Percentiles rank a stretch among this genome's conserved stretches.
Evolutionary conservation across 2,329 filamentous ascomycete species (phyloP).

Genomic region (Sclerotiophoma versabilis): DNA sequence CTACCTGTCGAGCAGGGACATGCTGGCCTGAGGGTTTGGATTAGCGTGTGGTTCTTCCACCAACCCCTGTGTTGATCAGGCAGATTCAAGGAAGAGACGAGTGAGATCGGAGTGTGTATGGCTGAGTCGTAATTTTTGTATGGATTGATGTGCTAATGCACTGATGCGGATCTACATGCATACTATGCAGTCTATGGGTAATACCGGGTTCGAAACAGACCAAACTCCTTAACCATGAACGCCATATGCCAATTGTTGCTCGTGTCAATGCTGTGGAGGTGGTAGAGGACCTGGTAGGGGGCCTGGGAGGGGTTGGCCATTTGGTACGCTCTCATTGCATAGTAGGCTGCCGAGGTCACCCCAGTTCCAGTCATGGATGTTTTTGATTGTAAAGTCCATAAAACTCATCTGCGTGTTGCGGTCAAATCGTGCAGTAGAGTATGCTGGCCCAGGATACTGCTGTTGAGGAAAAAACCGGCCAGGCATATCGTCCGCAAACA

Average conservation of each 20-base stretch:
- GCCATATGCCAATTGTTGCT: background rate
- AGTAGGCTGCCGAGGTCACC: constrained; percentile 41
- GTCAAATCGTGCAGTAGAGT: constrained; percentile 33
- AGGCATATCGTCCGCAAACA: constrained; percentile 38
- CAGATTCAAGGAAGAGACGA: background rate
- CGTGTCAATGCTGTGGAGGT: background rate
- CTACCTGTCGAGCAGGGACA: background rate
- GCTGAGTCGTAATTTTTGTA: background rate
- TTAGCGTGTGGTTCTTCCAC: background rate
- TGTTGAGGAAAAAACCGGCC: constrained; percentile 33
- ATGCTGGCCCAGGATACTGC: constrained; percentile 22
- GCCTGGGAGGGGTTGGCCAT: constrained; percentile 15
- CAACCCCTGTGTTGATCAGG: background rate
- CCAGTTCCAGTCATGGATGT: constrained; percentile 48
- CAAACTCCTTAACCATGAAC: background rate
- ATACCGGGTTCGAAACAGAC: background rate
- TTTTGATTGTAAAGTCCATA: constrained; percentile 47
- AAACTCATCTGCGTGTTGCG: constrained; percentile 42
- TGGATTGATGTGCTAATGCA: background rate
- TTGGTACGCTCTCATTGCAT: constrained; percentile 27
- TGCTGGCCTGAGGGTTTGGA: background rate
- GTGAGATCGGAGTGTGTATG: background rate
- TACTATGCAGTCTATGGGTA: background rate
- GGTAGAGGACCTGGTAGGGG: constrained; percentile 13
- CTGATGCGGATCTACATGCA: background rate